Percentiles rank a stretch among this genome's conserved stretches.
These are phyloP conservation scores for Colletotrichum liaoningense DNA, from an alignment of 2,329 filamentous ascomycete genomes.

Conservation along the genomic window DNA sequence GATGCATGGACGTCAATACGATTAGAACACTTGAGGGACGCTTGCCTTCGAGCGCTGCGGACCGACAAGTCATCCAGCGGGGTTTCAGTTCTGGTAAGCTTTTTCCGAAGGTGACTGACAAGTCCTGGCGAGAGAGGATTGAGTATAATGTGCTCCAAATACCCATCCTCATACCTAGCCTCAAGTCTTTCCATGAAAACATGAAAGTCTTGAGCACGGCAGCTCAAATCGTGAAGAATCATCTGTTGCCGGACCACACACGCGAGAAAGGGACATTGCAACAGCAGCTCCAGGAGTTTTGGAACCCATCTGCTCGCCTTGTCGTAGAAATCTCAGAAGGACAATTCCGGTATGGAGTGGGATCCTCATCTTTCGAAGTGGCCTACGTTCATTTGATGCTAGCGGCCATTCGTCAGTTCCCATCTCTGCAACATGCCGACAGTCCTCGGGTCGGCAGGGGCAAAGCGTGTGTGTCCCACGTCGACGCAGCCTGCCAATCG, in stretches of 20 bases:
- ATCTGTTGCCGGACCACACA: not conserved
- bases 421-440: constrained; percentile 21
- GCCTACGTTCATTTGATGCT: constrained; percentile 32
- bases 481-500: constrained; percentile 11
- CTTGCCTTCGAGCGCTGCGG: constrained; percentile 1
- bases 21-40: constrained; percentile 1
- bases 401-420: constrained; percentile 33
- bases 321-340: constrained; percentile 34
- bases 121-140: not conserved
- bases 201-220: constrained; percentile 9
- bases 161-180: constrained; percentile 7
- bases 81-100: not conserved
- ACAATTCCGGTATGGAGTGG: constrained; percentile 22
- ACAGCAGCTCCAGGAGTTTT: constrained; percentile 8
- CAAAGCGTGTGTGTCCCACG: not conserved
- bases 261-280: not conserved
- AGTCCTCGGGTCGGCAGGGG: constrained; percentile 17
- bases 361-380: constrained; percentile 31
- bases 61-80: constrained; percentile 3
- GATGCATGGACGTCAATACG: constrained; percentile 1
- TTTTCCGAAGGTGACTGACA: not conserved
- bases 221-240: constrained; percentile 9
- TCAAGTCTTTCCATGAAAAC: constrained; percentile 15
- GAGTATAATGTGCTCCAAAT: constrained; percentile 1
- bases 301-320: constrained; percentile 20